Evolutionary conservation across 805 yeast genomes (phyloP).

Genomic region (Kockiozyma suomiensis): DNA sequence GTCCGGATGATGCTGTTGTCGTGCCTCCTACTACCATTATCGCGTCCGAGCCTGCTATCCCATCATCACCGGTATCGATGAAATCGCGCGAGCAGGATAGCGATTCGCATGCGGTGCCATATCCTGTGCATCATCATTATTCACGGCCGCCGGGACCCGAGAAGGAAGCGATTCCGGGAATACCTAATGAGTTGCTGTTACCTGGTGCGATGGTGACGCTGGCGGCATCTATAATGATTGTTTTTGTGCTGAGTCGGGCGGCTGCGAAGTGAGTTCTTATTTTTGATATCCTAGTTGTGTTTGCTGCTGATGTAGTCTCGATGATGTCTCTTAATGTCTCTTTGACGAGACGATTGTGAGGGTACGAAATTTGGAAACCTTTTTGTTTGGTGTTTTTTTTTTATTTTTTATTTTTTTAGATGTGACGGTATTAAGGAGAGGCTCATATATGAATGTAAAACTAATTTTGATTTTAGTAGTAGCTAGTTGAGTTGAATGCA

Average conservation of each 20-base stretch:
- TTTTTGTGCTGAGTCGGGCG: conserved; percentile 53
- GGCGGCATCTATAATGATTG: conserved; percentile 61
- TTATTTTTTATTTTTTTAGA: too few relatives aligned
- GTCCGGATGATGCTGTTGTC: conserved; percentile 54
- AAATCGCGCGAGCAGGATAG: neutral
- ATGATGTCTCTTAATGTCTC: too few relatives aligned
- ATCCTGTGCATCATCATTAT: neutral
- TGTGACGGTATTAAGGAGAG: too few relatives aligned
- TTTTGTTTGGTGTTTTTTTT: too few relatives aligned
- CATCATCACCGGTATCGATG: neutral
- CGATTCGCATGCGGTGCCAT: neutral
- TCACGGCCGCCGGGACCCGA: neutral
- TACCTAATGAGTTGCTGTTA: conserved; percentile 62
- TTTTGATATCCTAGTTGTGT: neutral
- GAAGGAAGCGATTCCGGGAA: conserved; percentile 51
- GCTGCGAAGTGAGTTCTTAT: neutral
- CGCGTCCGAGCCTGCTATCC: neutral
- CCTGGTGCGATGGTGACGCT: conserved; percentile 64
- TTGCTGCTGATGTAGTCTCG: neutral
- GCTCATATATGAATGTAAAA: too few relatives aligned
- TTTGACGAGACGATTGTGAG: too few relatives aligned
- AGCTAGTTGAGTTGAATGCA: too few relatives aligned
- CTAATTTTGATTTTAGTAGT: too few relatives aligned
- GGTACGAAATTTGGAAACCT: too few relatives aligned
- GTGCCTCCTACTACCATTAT: conserved; percentile 17